A percentile compares a stretch with the other conserved stretches of the same genome.
These are phyloP conservation scores for Candida glaebosa DNA, from an alignment of 805 yeast species.

Conservation along the genomic window DNA sequence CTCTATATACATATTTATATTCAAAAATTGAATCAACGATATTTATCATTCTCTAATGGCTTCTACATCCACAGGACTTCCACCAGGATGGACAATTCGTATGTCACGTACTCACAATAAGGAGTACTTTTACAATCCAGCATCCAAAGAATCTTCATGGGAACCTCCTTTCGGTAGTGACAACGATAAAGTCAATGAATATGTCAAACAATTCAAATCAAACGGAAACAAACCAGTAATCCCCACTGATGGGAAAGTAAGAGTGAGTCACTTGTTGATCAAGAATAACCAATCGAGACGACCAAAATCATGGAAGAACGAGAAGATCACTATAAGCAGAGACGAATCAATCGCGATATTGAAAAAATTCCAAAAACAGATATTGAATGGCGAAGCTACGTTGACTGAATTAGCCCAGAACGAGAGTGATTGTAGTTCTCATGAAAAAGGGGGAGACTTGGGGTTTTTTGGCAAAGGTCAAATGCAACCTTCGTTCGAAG, in stretches of 20 bases:
- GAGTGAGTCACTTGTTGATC: conserved; percentile 77
- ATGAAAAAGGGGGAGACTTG: conserved; percentile 84
- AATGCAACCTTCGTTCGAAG: conserved; percentile 95
- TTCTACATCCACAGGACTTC: conserved; percentile 65
- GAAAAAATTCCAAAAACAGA: conserved; percentile 52
- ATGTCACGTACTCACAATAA: conserved; percentile 76
- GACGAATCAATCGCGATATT: conserved; percentile 77
- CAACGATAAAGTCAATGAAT: conserved; percentile 50
- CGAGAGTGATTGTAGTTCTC: conserved; percentile 88
- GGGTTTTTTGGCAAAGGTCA: conserved; percentile 86
- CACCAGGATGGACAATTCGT: conserved; percentile 78
- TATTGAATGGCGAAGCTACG: conserved; percentile 60
- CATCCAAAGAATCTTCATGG: conserved; percentile 78
- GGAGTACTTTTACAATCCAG: conserved; percentile 76
- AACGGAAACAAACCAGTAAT: conserved; percentile 45
- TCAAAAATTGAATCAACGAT: no score
- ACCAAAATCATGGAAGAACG: conserved; percentile 88
- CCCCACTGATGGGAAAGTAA: conserved; percentile 51
- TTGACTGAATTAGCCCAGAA: conserved; percentile 72
- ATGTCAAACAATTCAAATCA: conserved; percentile 41
- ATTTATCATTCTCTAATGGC: no score
- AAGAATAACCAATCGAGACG: conserved; percentile 83
- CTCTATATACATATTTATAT: no score
- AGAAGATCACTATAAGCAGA: conserved; percentile 69
- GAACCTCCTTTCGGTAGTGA: conserved; percentile 87